Evolutionary conservation across 2,329 filamentous ascomycete genomes (phyloP), one percentile per base, ranked within the genome.

Genomic region (Talaromyces sp.): DNA sequence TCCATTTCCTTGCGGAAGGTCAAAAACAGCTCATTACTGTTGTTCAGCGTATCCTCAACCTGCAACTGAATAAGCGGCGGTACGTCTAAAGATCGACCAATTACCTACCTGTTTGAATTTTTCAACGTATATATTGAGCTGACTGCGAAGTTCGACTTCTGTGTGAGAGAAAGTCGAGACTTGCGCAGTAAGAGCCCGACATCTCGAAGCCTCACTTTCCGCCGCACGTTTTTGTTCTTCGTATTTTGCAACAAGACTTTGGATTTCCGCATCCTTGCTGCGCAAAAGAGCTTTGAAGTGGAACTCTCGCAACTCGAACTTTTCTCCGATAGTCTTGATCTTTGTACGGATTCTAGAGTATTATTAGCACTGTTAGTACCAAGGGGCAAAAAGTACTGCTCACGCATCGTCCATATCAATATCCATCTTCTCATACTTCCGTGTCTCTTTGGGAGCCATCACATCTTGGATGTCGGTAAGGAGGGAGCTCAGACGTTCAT

Each of bases 1-100:
- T 98, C 95, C 93, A 98, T 98, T 79, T 98, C 95, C 81, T 97
- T 97, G 63, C 94, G 88, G 80, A 98, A 98, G 0, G 95, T 97
- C 70, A 97, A 83, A 78, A 98, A 98, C 62, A 98, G 83, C 76
- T 98, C 95, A 81, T 98, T 98, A 79, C 92, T 97, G 76, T 97
- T 98, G 80, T 97, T 98, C 60, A 98, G 85, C 43, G 94, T 98
- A 79, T 98, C 95, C 85, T 98, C 94, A 76, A 98, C 94, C 94
- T 98, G n/a, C 1, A 11, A 24, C 9, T 43, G 19, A 14, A 70
- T 62, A 64, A 65, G 63, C 58, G 35, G 35, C 52, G 48, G 43
- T 22, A 68, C 35, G 0, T 43, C 35, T 41, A 10, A 2, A 45
- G 14, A 4, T 19, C 4, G n/a, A 45, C 22, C 19, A 37, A 54